Conservation (phyloP, 2,329 filamentous ascomycete species). For the Dactylellina leptospora region DNA sequence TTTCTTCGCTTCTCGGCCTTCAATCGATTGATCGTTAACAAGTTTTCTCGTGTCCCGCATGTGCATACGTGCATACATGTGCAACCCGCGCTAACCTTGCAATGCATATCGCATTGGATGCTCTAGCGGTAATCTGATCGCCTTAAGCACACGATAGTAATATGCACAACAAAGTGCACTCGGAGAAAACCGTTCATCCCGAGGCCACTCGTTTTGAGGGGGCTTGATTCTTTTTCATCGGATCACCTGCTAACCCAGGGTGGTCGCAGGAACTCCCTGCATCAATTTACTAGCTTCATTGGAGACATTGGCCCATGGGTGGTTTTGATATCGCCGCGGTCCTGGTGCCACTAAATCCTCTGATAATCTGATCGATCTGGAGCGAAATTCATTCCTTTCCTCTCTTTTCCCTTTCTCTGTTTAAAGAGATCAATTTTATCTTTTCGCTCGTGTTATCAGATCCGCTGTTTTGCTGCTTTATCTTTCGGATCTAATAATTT, state of each 20-base stretch:
- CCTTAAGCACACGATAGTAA: too few species aligned
- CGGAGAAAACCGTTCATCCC: conserved; percentile 33
- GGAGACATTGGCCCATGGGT: conserved; percentile 20
- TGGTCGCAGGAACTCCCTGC: conserved; percentile 39
- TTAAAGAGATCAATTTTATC: conserved; percentile 33
- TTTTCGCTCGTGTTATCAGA: conserved; percentile 46
- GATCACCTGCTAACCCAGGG: conserved; percentile 35
- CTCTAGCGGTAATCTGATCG: too few species aligned
- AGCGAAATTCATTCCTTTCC: conserved; percentile 25
- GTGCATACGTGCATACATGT: conserved; percentile 4
- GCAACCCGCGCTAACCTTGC: not conserved
- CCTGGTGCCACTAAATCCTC: conserved; percentile 6
- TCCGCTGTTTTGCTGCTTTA: conserved; percentile 41
- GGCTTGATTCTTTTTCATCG: conserved; percentile 4
- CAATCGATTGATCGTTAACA: conserved; percentile 8
- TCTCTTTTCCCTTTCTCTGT: conserved; percentile 27
- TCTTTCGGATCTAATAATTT: conserved; percentile 52
- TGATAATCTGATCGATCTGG: conserved; percentile 41
- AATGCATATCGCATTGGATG: too few species aligned
- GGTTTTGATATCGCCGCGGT: conserved; percentile 2
- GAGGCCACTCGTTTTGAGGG: not conserved
- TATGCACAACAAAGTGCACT: too few species aligned
- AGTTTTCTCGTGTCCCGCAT: conserved; percentile 18
- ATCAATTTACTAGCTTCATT: conserved; percentile 28
- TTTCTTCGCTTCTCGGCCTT: conserved; percentile 16